These are phyloP conservation scores for Carpinus fangiana DNA, from an alignment of 306 rosid genomes.

Conservation along the genomic window DNA sequence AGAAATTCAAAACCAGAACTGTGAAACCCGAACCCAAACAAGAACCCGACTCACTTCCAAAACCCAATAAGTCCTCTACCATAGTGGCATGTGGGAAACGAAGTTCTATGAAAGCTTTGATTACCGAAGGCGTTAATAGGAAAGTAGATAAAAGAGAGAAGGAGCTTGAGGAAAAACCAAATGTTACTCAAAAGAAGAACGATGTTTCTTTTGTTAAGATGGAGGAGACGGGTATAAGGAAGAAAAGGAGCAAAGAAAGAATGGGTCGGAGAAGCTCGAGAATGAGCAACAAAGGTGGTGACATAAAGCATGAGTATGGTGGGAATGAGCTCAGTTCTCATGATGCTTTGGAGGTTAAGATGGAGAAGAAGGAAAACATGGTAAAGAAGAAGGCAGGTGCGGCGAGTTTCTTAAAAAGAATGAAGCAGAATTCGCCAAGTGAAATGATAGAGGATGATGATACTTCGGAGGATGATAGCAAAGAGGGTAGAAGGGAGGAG, in stretches of 20 bases:
- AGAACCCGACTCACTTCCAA: constrained; percentile 20
- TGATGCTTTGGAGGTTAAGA: constrained; percentile 32
- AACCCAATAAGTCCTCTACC: constrained; percentile 34
- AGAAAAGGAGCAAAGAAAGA: constrained; percentile 33
- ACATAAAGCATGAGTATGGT: constrained; percentile 29
- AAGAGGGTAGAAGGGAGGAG: background rate
- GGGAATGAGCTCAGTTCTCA: constrained; percentile 47
- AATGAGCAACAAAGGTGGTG: constrained; percentile 13
- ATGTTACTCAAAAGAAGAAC: constrained; percentile 10
- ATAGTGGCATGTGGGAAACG: constrained; percentile 36
- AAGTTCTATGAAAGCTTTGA: constrained; percentile 15
- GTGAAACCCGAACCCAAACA: constrained; percentile 25
- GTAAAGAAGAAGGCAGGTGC: constrained; percentile 46
- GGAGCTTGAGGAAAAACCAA: constrained; percentile 22
- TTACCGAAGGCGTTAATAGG: constrained; percentile 11
- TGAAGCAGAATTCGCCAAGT: constrained; percentile 39
- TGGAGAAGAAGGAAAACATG: constrained; percentile 36
- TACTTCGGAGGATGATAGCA: constrained; percentile 28
- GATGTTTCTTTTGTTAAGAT: constrained; percentile 19
- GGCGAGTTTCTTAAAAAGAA: constrained; percentile 49
- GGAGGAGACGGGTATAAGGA: constrained; percentile 33
- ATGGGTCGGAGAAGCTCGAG: constrained; percentile 21
- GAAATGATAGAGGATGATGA: constrained; percentile 16
- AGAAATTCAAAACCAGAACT: background rate
- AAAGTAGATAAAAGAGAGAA: constrained; percentile 18